These are phyloP conservation scores for Lactarius sp. DNA, from an alignment of 768 basidiomycete genomes.

Conservation along the genomic window DNA sequence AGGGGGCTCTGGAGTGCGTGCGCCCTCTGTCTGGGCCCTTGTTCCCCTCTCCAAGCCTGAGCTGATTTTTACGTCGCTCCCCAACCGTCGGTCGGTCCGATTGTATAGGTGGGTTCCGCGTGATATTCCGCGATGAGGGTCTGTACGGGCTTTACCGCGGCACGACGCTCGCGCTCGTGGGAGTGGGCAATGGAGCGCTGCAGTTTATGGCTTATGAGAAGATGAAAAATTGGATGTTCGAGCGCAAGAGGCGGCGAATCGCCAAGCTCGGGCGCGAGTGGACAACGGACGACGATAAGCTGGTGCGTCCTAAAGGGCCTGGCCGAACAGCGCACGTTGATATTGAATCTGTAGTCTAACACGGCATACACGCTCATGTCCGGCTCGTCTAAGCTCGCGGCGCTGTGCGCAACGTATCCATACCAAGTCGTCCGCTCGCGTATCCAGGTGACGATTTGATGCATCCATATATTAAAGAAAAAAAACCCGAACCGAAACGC, in stretches of 20 bases:
- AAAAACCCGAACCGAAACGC: not conserved
- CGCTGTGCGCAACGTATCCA: conserved; percentile 85
- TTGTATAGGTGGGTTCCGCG: conserved; percentile 59
- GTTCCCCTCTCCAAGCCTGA: not conserved
- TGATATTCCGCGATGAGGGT: conserved; percentile 72
- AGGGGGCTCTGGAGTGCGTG: conserved; percentile 69
- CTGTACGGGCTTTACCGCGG: conserved; percentile 79
- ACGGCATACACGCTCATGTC: conserved; percentile 89
- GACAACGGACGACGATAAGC: conserved; percentile 72
- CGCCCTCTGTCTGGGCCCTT: not conserved
- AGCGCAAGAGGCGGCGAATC: conserved; percentile 63
- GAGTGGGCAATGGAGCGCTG: conserved; percentile 90
- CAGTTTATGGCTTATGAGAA: conserved; percentile 97
- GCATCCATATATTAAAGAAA: not conserved
- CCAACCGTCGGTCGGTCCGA: too few relatives aligned
- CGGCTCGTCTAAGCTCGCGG: conserved; percentile 81
- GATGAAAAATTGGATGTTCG: conserved; percentile 87
- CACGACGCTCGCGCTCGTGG: conserved; percentile 81
- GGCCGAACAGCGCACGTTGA: not conserved
- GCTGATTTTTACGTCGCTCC: not conserved
- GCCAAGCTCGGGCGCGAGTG: conserved; percentile 58
- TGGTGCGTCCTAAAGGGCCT: conserved; percentile 48
- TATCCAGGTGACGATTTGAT: conserved; percentile 60
- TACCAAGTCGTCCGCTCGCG: conserved; percentile 96
- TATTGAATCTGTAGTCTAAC: conserved; percentile 61